Evolutionary conservation across 176 grass and related monocot species (phyloP), one percentile per base, ranked within the genome.

Genomic region (Avena insularis): DNA sequence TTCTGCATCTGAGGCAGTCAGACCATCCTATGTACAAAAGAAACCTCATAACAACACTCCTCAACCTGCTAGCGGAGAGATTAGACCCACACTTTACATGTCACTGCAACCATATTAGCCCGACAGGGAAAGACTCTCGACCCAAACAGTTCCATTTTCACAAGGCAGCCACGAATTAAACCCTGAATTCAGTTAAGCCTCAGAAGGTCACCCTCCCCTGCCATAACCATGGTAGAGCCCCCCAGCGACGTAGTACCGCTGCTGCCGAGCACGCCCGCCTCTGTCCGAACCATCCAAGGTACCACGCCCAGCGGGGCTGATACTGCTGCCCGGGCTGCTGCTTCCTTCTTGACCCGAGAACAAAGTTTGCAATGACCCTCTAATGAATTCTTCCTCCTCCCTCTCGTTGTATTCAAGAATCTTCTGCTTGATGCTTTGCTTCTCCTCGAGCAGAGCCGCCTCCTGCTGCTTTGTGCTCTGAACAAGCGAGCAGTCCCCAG

Each of bases 321-420:
- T 45, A 66, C 82, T 36, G 20, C 84, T 61, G 12, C 89, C 78
- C 62, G 35, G 75, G 75, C 64, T 88, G 75, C 56, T 88, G 57
- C 83, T 79, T 72, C 76, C 88, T 40, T 79, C 86, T 57, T 82
- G 79, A 53, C 29, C 47, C 78, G 57, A 82, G 45, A 68, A 53
- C 21, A 75, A 71, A 49, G 56, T 23, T 8, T 88, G 79, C 11
- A 21, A 48, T 59, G 80, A 78, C 27, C 45, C 51, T 40, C 20
- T 76, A 38, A 73, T 94, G 36, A 86, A 75, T 88, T 94, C 92
- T 86, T 93, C 91, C 81, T 98, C 91, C 85, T 93, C 93, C 77
- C 88, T 79, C 56, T 90, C 87, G n/a, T 87, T 98, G 87, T 95
- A 95, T 51, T 92, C 92, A 63, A 95, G 83, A 61, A 98, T 94